phyloP scores from a whole-genome alignment of 768 basidiomycete species.

The Mycena rebaudengoi region DNA sequence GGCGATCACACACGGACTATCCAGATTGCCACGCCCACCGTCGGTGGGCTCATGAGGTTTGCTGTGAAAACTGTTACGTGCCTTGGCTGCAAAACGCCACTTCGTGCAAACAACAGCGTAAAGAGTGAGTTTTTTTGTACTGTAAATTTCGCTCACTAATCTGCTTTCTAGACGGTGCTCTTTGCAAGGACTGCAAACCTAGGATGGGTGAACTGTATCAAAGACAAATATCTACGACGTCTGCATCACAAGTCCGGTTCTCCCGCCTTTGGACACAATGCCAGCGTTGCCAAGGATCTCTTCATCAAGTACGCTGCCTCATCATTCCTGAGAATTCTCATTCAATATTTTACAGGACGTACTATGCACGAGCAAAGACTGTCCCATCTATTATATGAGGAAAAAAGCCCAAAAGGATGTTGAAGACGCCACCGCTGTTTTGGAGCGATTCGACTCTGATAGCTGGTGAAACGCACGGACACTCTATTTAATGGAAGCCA shows the following conservation, averaged over 20 bases:
- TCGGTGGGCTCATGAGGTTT: slow-evolving; percentile 98
- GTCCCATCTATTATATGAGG: slow-evolving; percentile 98
- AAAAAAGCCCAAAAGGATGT: slow-evolving; percentile 99
- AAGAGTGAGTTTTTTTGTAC: slow-evolving; percentile 53
- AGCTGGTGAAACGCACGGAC: slow-evolving; percentile 58
- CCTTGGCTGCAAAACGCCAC: slow-evolving; percentile 92
- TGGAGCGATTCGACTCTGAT: slow-evolving; percentile 88
- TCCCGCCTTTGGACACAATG: slow-evolving; percentile 98
- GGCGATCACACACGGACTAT: slow-evolving; percentile 97
- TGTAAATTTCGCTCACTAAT: not conserved
- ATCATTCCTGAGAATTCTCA: not conserved
- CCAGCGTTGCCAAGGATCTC: slow-evolving; percentile 96
- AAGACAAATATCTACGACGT: slow-evolving; percentile 81
- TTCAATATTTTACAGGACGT: slow-evolving; percentile 72
- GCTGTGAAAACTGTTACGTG: slow-evolving; percentile 96
- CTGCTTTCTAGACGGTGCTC: slow-evolving; percentile 82
- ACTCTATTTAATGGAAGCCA: not conserved
- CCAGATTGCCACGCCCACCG: slow-evolving; percentile 94
- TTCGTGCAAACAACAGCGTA: slow-evolving; percentile 80
- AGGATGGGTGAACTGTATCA: slow-evolving; percentile 90
- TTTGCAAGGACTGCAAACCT: slow-evolving; percentile 93
- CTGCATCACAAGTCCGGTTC: slow-evolving; percentile 88
- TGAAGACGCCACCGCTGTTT: slow-evolving; percentile 77
- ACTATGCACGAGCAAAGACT: slow-evolving; percentile 95
- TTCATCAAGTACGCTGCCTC: slow-evolving; percentile 76